A percentile compares a stretch with the other conserved stretches of the same genome.
Evolutionary conservation across 768 basidiomycete species (phyloP).

Genomic region (Hypholoma fasciculare): DNA sequence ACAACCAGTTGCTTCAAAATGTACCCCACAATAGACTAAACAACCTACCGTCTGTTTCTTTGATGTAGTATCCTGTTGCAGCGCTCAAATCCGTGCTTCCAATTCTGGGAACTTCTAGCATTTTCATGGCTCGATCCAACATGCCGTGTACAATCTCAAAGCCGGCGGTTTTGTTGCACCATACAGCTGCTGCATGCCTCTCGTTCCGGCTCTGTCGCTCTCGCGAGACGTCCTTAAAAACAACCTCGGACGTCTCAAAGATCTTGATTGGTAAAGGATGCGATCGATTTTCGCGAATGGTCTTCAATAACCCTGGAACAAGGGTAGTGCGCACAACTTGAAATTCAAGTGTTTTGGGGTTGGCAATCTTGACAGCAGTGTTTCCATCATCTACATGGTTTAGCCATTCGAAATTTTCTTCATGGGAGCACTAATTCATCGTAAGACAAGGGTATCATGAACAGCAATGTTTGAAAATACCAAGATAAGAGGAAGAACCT

Average conservation of each 20-base stretch:
- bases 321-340: constrained; percentile 97
- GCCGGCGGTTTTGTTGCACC: constrained; percentile 96
- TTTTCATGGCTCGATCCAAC: constrained; percentile 93
- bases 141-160: constrained; percentile 97
- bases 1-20: neutral
- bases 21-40: neutral
- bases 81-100: constrained; percentile 53
- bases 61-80: constrained; percentile 86
- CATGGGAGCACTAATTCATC: constrained; percentile 89
- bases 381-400: constrained; percentile 83
- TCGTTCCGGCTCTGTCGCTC: constrained; percentile 90
- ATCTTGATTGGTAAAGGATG: constrained; percentile 90
- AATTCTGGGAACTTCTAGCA: constrained; percentile 89
- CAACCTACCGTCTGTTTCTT: constrained; percentile 75
- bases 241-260: constrained; percentile 93
- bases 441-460: neutral
- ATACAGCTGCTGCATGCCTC: constrained; percentile 85
- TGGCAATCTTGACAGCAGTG: constrained; percentile 87
- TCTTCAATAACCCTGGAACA: constrained; percentile 94
- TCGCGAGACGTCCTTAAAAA: constrained; percentile 75
- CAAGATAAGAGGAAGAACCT: constrained; percentile 91
- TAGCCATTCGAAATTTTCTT: constrained; percentile 95
- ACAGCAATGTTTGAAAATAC: constrained; percentile 42
- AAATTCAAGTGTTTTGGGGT: constrained; percentile 97
- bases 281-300: constrained; percentile 93